A percentile compares a stretch with the other conserved stretches of the same genome.
phyloP scores from a whole-genome alignment of 352 stramenopile genomes.

The Phytophthora fragariae region DNA sequence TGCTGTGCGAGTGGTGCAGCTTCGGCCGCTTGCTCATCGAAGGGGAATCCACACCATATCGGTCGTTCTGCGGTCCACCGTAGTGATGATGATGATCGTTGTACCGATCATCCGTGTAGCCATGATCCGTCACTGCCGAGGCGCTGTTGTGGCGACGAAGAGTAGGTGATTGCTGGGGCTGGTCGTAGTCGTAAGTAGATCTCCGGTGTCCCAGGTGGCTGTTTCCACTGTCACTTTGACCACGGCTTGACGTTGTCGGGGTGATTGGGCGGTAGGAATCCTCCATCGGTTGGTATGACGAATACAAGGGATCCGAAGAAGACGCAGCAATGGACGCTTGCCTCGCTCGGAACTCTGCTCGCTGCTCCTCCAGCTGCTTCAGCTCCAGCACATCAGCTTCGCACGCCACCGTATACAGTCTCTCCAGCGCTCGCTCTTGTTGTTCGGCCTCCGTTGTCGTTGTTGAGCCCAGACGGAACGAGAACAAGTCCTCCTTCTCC shows the following conservation, averaged over 20 bases:
- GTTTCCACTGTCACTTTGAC: conserved; percentile 34
- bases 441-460: conserved; percentile 45
- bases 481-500: conserved; percentile 56
- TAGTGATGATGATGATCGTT: conserved; percentile 32
- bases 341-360: conserved; percentile 44
- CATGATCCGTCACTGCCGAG: conserved; percentile 29
- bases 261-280: conserved; percentile 29
- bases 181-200: conserved; percentile 25
- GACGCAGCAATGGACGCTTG: conserved; percentile 39
- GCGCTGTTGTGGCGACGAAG: conserved; percentile 62
- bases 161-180: conserved; percentile 26
- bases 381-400: conserved; percentile 64
- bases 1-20: conserved; percentile 70
- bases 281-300: conserved; percentile 26
- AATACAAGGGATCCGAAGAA: conserved; percentile 42
- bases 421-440: conserved; percentile 58
- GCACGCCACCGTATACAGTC: conserved; percentile 58
- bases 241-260: conserved; percentile 31
- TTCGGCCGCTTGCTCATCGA: conserved; percentile 61
- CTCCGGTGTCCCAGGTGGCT: conserved; percentile 36
- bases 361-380: conserved; percentile 61
- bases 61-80: conserved; percentile 19
- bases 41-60: conserved; percentile 35
- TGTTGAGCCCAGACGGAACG: conserved; percentile 44
- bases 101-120: conserved; percentile 38